Conservation (phyloP, 306 rosid genomes). For the Rosa multiflora region DNA sequence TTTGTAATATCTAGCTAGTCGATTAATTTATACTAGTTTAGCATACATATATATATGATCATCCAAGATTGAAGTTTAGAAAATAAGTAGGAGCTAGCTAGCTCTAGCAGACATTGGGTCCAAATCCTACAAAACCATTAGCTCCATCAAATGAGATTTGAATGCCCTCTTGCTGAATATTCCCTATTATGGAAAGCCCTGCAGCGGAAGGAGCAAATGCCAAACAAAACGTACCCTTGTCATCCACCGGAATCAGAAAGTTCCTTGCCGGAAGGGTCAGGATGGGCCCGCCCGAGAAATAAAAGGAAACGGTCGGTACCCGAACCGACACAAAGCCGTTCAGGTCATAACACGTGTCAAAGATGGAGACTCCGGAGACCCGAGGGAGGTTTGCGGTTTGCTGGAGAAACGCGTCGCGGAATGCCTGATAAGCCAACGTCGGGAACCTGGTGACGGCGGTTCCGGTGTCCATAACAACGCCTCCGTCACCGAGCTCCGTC, state of each 20-base stretch:
- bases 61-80: not conserved
- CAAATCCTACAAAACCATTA: slow-evolving; percentile 86
- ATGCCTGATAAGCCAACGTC: slow-evolving; percentile 48
- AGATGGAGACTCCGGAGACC: slow-evolving; percentile 57
- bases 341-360: slow-evolving; percentile 74
- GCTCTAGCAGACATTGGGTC: slow-evolving; percentile 67
- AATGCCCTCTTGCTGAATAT: slow-evolving; percentile 88
- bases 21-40: not conserved
- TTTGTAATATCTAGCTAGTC: not conserved
- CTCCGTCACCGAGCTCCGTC: slow-evolving; percentile 60
- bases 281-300: slow-evolving; percentile 72
- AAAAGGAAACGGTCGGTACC: slow-evolving; percentile 83
- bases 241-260: slow-evolving; percentile 68
- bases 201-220: slow-evolving; percentile 66
- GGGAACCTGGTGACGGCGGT: slow-evolving; percentile 89
- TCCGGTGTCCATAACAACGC: slow-evolving; percentile 92
- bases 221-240: slow-evolving; percentile 72
- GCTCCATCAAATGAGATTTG: slow-evolving; percentile 79
- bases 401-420: slow-evolving; percentile 56
- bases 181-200: slow-evolving; percentile 69
- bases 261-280: slow-evolving; percentile 79
- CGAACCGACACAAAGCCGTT: slow-evolving; percentile 76
- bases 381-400: slow-evolving; percentile 75
- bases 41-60: not conserved
- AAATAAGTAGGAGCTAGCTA: no score